Evolutionary conservation across 2,329 filamentous ascomycete species (phyloP).

Genomic region (Talaromyces sp.): DNA sequence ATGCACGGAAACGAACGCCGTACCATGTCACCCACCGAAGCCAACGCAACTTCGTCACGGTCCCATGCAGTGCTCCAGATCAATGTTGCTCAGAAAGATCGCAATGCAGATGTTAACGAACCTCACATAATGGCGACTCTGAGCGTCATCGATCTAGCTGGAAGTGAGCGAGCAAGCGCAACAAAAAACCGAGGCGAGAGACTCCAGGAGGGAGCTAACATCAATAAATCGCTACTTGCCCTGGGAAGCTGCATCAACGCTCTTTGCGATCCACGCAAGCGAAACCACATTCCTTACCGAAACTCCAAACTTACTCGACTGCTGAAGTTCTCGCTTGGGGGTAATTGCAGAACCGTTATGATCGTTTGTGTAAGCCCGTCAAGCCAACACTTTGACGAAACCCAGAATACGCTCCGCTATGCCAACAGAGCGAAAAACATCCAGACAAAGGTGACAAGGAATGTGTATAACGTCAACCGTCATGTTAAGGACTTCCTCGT

Average conservation of each 20-base stretch:
- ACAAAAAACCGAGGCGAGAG: constrained; percentile 95
- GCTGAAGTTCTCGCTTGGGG: constrained; percentile 93
- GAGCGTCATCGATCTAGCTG: constrained; percentile 95
- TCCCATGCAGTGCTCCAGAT: constrained; percentile 97
- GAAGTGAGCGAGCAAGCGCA: constrained; percentile 90
- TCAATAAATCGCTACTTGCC: constrained; percentile 96
- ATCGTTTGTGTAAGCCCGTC: constrained; percentile 97
- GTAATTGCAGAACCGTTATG: constrained; percentile 99
- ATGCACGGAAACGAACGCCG: constrained; percentile 89
- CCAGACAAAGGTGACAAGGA: constrained; percentile 98
- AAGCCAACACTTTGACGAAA: constrained; percentile 95
- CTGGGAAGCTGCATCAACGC: constrained; percentile 98
- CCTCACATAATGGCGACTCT: constrained; percentile 97
- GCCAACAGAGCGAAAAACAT: constrained; percentile 99
- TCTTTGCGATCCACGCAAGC: constrained; percentile 85
- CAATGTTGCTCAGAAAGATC: constrained; percentile 89
- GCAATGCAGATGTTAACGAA: constrained; percentile 87
- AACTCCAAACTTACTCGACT: constrained; percentile 96
- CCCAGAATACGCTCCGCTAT: constrained; percentile 94
- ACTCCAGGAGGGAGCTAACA: constrained; percentile 90
- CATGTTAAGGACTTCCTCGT: constrained; percentile 99
- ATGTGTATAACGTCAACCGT: constrained; percentile 97
- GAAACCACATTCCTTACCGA: constrained; percentile 91
- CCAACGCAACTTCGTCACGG: constrained; percentile 93
- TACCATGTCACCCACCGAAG: constrained; percentile 93